A percentile compares a stretch with the other conserved stretches of the same genome.
phyloP scores from a whole-genome alignment of 305 asterid species.

The Plantago lanceolata region DNA sequence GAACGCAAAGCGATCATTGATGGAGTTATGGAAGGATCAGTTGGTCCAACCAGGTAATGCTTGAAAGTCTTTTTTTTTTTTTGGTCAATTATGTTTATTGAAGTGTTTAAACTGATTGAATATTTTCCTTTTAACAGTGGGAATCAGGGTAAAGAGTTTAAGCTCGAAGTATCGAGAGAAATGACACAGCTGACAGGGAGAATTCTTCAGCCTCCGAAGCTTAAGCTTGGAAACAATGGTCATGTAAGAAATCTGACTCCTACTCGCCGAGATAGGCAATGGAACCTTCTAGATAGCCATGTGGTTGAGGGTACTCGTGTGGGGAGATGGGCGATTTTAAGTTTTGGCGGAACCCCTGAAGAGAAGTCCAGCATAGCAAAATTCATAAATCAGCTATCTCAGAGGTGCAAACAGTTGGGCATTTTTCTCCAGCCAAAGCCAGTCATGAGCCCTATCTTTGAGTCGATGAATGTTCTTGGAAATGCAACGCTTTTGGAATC shows the following conservation, averaged over 20 bases:
- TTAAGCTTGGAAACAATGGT: constrained; percentile 80
- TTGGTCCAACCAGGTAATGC: constrained; percentile 79
- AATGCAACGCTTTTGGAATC: constrained; percentile 63
- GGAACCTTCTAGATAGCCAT: constrained; percentile 89
- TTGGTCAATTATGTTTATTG: not conserved
- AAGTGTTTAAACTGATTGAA: not conserved
- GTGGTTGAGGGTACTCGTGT: constrained; percentile 75
- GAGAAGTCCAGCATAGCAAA: constrained; percentile 55
- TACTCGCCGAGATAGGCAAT: constrained; percentile 73
- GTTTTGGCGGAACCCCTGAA: constrained; percentile 77
- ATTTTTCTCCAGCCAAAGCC: constrained; percentile 57
- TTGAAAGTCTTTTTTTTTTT: not conserved
- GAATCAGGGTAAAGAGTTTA: constrained; percentile 58
- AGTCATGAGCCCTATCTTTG: constrained; percentile 53
- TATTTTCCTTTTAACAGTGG: constrained; percentile 45
- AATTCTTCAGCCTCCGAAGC: constrained; percentile 88
- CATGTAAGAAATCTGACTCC: constrained; percentile 67
- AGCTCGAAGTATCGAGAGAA: constrained; percentile 58
- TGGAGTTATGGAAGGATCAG: constrained; percentile 67
- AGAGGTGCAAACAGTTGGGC: constrained; percentile 73
- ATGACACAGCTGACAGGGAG: constrained; percentile 78
- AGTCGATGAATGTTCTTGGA: constrained; percentile 76
- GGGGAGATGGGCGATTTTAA: constrained; percentile 73
- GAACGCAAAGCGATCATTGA: constrained; percentile 65
- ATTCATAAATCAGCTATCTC: constrained; percentile 67